Base-by-base conservation (phyloP, 2,329 filamentous ascomycete genomes). In the Aspergillus vadensis region DNA sequence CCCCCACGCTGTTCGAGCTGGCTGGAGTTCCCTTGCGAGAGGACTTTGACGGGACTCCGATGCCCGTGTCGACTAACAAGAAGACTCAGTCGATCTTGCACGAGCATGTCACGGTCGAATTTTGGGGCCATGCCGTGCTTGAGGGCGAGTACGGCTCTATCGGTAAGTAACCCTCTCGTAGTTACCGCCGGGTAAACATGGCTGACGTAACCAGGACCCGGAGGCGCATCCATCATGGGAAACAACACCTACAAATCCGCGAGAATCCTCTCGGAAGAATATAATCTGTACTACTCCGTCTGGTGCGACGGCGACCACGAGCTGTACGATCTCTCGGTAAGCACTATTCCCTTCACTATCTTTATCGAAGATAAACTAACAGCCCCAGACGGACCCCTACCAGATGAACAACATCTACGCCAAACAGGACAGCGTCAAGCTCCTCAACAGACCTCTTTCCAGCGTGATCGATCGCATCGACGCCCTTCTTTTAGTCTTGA, bases 71-170 rank as follows among this genome's bases (percentile, higher is more conserved):
- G 2, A 48, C n/a, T 49, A 19, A 30, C n/a, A 14, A 30, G 15
- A 75, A 70, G 8, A 30, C 17, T 1, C 69, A 72, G 0, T 63
- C 39, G 10, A 55, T 30, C 5, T 4, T 55, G 52, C 75, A 79
- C 19, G 85, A 87, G 67, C 84, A 86, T 63, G 82, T 85, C n/a
- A 82, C 80, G 2, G 79, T 86, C 0, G 84, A 86, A 65, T 85
- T 78, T 60, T 86, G 84, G 84, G 84, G 84, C 0, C 19, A 54
- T 6, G 66, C 65, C 5, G 58, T 68, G 17, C 54, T 67, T 4
- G 61, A 65, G 10, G 62, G 62, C 3, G 38, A 43, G 5, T 43
- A 30, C 9, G 38, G 32, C 4, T 41, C 21, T 1, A 41, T 55
- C 12, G 52, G 52, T 50, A n/a, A n/a, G 30, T n/a, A 27, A 12